Evolutionary conservation across 2,329 filamentous ascomycete genomes (phyloP).

Genomic region (Lachnellula cervina): DNA sequence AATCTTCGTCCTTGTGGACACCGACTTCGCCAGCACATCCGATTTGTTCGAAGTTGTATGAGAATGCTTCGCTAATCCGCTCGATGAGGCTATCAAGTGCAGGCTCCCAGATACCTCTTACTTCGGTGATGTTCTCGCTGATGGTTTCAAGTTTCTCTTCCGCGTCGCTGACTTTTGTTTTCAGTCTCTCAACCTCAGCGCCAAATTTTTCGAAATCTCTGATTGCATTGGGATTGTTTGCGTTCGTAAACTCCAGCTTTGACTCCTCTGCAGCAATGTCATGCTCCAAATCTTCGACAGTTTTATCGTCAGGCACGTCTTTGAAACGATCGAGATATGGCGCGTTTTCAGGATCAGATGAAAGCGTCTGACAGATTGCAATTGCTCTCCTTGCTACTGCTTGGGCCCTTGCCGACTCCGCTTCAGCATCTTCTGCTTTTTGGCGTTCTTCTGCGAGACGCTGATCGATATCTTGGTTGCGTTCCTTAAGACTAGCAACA

Average conservation of each 20-base stretch:
- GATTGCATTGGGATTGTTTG: conserved; percentile 69
- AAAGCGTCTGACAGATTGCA: conserved; percentile 33
- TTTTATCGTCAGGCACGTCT: conserved; percentile 44
- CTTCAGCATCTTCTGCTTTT: conserved; percentile 36
- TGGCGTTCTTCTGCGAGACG: conserved; percentile 44
- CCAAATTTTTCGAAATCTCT: conserved; percentile 72
- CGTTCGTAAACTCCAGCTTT: conserved; percentile 74
- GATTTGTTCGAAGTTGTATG: conserved; percentile 90
- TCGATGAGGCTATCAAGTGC: conserved; percentile 69
- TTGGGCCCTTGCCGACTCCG: conserved; percentile 36
- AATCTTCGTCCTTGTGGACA: conserved; percentile 86
- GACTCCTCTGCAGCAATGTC: conserved; percentile 71
- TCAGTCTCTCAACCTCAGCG: conserved; percentile 62
- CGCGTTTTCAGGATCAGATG: conserved; percentile 35
- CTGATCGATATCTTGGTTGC: conserved; percentile 56
- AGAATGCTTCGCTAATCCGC: conserved; percentile 85
- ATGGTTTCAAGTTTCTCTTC: conserved; percentile 51
- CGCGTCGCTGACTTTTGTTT: conserved; percentile 51
- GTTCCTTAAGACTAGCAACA: conserved; percentile 59
- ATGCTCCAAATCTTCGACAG: conserved; percentile 59
- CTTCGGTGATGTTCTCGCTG: conserved; percentile 53
- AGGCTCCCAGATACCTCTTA: conserved; percentile 78
- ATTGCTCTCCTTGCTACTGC: conserved; percentile 36
- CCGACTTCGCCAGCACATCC: conserved; percentile 88
- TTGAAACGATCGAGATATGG: conserved; percentile 35